Evolutionary conservation across 192 early-diverging fungal genomes (phyloP).

Genomic region (Pilobolus umbonatus): DNA sequence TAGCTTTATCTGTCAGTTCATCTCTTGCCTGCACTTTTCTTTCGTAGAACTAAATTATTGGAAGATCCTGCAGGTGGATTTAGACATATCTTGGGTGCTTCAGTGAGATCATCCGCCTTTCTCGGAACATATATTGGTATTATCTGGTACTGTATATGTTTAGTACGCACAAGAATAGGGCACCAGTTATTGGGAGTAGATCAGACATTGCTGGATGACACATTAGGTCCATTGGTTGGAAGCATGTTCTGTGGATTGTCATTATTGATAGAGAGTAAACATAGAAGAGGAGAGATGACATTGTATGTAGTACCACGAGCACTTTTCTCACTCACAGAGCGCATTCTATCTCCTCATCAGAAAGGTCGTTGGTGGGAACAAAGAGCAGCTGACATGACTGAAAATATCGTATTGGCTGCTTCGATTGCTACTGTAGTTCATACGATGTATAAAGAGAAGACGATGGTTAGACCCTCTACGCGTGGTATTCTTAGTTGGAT

Average conservation of each 20-base stretch:
- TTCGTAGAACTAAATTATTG: conserved; percentile 37
- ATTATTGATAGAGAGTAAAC: conserved; percentile 59
- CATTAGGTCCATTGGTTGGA: conserved; percentile 46
- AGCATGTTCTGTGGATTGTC: conserved; percentile 59
- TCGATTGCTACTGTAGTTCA: conserved; percentile 47
- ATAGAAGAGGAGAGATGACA: conserved; percentile 48
- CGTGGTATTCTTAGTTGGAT: conserved; percentile 52
- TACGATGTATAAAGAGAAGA: conserved; percentile 40
- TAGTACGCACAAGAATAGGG: conserved; percentile 42
- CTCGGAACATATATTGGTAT: conserved; percentile 49
- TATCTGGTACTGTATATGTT: conserved; percentile 52
- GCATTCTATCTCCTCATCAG: conserved; percentile 35
- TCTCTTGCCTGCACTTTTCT: conserved; percentile 51
- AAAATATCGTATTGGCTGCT: conserved; percentile 44
- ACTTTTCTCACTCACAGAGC: conserved; percentile 43
- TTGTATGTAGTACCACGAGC: conserved; percentile 49
- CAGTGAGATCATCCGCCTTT: conserved; percentile 50
- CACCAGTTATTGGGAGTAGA: conserved; percentile 32
- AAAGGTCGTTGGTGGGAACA: conserved; percentile 30
- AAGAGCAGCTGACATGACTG: conserved; percentile 26
- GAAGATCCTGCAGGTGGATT: conserved; percentile 29
- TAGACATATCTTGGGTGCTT: conserved; percentile 37
- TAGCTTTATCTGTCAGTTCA: conserved; percentile 64
- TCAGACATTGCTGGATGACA: conserved; percentile 35
- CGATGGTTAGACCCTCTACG: conserved; percentile 48